Evolutionary conservation across 1,139 yeast genomes (phyloP).

Genomic region (Saccharomycopsis crataegensis): DNA sequence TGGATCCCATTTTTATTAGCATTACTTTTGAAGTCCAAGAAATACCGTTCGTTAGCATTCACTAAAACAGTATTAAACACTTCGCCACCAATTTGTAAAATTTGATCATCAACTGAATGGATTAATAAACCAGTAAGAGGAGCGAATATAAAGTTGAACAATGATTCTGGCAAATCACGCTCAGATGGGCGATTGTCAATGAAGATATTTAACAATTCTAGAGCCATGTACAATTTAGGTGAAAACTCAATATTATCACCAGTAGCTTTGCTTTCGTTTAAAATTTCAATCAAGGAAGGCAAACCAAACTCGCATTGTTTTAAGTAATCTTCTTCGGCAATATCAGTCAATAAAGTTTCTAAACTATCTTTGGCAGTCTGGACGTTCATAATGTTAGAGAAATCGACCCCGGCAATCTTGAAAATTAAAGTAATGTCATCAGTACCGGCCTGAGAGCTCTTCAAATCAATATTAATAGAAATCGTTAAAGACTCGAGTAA

Average conservation of each 20-base stretch:
- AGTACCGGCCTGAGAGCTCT: constrained; percentile 35
- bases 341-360: constrained; percentile 44
- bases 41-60: constrained; percentile 38
- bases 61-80: constrained; percentile 58
- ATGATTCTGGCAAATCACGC: constrained; percentile 37
- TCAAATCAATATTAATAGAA: constrained; percentile 34
- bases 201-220: constrained; percentile 59
- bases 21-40: constrained; percentile 32
- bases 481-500: constrained; percentile 63
- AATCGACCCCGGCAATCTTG: constrained; percentile 60
- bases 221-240: constrained; percentile 55
- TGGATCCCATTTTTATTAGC: constrained; percentile 45
- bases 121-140: constrained; percentile 45
- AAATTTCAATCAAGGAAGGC: constrained; percentile 39
- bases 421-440: constrained; percentile 49
- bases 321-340: constrained; percentile 40
- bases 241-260: constrained; percentile 34
- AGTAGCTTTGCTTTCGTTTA: constrained; percentile 26
- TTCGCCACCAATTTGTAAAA: constrained; percentile 72
- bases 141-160: constrained; percentile 46
- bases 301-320: constrained; percentile 45
- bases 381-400: constrained; percentile 63
- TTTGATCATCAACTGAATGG: constrained; percentile 64
- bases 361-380: constrained; percentile 53
- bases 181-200: constrained; percentile 37